phyloP scores from a whole-genome alignment of 2,329 filamentous ascomycete genomes.

The Paecilomyces sp. region DNA sequence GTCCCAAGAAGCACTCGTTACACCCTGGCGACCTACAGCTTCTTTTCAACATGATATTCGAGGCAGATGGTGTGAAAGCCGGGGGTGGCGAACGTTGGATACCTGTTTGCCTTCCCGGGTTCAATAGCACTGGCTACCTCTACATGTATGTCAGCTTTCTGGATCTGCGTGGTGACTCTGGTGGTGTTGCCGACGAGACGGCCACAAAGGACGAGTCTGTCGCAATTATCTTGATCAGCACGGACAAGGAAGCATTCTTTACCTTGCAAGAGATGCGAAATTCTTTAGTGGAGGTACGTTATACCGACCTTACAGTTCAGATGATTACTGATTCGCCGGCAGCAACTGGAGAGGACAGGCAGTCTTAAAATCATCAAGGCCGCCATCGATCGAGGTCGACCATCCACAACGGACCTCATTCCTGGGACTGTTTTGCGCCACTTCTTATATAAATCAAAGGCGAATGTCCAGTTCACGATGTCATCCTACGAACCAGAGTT shows the following conservation, averaged over 20 bases:
- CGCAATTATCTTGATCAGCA: conserved; percentile 87
- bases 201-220: conserved; percentile 58
- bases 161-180: conserved; percentile 49
- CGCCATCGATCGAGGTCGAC: conserved; percentile 65
- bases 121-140: conserved; percentile 92
- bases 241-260: conserved; percentile 90
- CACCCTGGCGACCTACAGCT: conserved; percentile 93
- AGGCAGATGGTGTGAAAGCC: conserved; percentile 83
- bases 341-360: conserved; percentile 68
- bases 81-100: conserved; percentile 98
- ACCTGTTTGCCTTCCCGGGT: conserved; percentile 87
- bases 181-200: conserved; percentile 34
- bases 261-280: conserved; percentile 68
- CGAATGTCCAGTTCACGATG: conserved; percentile 95
- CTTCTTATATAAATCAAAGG: conserved; percentile 90
- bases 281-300: conserved; percentile 48
- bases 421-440: conserved; percentile 76
- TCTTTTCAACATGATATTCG: conserved; percentile 99
- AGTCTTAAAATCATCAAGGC: conserved; percentile 66
- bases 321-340: conserved; percentile 6
- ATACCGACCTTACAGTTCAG: conserved; percentile 1
- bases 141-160: conserved; percentile 99
- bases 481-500: conserved; percentile 70
- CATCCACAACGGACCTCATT: conserved; percentile 65
- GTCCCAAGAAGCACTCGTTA: conserved; percentile 88